Conservation (phyloP, 257 asterid species). For the Solanum microdontum region DNA sequence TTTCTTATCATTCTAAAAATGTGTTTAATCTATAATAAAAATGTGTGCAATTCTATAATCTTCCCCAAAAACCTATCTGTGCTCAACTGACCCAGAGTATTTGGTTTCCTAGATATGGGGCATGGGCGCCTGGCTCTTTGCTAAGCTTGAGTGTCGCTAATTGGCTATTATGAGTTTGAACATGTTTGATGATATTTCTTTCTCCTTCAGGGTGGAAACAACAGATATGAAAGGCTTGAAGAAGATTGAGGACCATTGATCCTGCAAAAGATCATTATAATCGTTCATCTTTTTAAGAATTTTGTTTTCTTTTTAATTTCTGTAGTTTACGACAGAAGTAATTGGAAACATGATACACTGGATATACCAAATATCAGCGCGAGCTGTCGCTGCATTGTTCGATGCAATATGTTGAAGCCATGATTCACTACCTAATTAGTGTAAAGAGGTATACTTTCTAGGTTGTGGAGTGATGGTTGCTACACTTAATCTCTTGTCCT, state of each 20-base stretch:
- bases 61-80: background rate
- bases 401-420: background rate
- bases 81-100: background rate
- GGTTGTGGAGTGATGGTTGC: background rate
- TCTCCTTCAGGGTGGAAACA: constrained; percentile 72
- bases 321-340: background rate
- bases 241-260: constrained; percentile 72
- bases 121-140: background rate
- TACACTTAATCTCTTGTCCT: background rate
- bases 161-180: background rate
- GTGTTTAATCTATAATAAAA: background rate
- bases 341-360: background rate
- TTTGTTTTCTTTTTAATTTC: background rate
- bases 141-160: background rate
- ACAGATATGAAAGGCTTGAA: constrained; percentile 96
- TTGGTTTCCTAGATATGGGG: background rate
- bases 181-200: background rate
- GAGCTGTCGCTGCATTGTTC: background rate
- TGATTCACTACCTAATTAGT: background rate
- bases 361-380: background rate
- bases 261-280: background rate
- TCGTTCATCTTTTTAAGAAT: background rate
- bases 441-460: background rate
- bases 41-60: background rate
- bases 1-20: background rate